phyloP scores from a whole-genome alignment of 2,329 filamentous ascomycete species.

The Fusarium aywerte region DNA sequence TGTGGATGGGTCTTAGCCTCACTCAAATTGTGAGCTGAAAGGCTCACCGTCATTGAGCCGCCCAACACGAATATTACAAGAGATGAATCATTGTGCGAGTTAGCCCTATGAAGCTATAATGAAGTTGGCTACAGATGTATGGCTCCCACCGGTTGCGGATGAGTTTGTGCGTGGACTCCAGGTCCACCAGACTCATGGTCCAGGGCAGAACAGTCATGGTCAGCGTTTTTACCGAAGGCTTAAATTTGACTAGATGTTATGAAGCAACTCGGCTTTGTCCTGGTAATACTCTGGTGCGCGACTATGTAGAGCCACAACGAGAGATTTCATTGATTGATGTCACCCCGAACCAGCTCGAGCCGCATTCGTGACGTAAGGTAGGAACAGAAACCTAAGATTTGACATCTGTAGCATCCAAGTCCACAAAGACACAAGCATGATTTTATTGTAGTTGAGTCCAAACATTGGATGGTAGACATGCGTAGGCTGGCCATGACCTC shows the following conservation, averaged over 20 bases:
- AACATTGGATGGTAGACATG: background rate
- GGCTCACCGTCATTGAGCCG: background rate
- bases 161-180: background rate
- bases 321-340: background rate
- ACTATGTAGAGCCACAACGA: background rate
- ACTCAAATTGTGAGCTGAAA: background rate
- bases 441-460: background rate
- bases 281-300: background rate
- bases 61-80: background rate
- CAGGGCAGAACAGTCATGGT: background rate
- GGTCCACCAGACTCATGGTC: background rate
- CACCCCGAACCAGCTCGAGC: background rate
- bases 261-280: background rate
- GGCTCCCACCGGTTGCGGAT: background rate
- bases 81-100: background rate
- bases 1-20: background rate
- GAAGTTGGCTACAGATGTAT: background rate
- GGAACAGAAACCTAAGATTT: background rate
- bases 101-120: background rate
- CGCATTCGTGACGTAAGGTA: background rate
- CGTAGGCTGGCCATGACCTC: slow-evolving; percentile 24
- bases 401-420: background rate
- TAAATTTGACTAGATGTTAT: background rate
- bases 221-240: background rate
- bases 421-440: background rate